A percentile compares a stretch with the other conserved stretches of the same genome.
Evolutionary conservation across 257 asterid species (phyloP).

Genomic region (Linaria vulgaris): DNA sequence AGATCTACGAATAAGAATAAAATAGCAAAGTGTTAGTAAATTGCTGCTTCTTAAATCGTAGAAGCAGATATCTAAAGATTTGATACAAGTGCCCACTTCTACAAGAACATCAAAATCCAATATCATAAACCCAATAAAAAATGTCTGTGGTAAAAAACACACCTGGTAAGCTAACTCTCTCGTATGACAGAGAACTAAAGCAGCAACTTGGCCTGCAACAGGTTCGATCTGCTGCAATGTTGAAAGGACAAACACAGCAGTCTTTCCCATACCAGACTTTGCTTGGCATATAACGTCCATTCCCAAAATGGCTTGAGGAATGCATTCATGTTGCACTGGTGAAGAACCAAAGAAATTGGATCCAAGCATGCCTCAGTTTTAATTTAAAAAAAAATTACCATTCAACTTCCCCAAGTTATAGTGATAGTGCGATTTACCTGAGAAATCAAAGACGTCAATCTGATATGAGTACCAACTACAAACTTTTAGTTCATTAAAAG

Average conservation of each 20-base stretch:
- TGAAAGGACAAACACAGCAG: conserved; percentile 90
- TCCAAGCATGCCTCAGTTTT: conserved; percentile 82
- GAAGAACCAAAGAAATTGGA: conserved; percentile 81
- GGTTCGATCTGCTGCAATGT: conserved; percentile 93
- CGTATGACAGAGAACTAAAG: conserved; percentile 78
- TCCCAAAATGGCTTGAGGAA: conserved; percentile 94
- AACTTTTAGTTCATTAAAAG: background rate
- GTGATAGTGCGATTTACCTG: conserved; percentile 76
- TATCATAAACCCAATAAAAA: background rate
- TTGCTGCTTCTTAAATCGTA: background rate
- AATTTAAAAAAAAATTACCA: conserved; percentile 72
- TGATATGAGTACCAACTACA: conserved; percentile 14
- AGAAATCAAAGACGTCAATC: conserved; percentile 15
- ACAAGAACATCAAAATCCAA: background rate
- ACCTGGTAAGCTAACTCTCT: conserved; percentile 93
- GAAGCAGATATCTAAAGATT: background rate
- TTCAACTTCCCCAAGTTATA: conserved; percentile 71
- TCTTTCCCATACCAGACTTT: conserved; percentile 95
- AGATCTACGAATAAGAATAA: conserved; percentile 38
- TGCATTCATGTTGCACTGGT: conserved; percentile 96
- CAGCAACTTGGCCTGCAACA: conserved; percentile 85
- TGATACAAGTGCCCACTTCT: background rate
- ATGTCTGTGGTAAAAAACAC: conserved; percentile 12
- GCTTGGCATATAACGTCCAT: conserved; percentile 99
- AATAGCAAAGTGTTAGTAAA: conserved; percentile 1